Evolutionary conservation across 495 filamentous ascomycete genomes (phyloP).

Genomic region (Podospora anserina): DNA sequence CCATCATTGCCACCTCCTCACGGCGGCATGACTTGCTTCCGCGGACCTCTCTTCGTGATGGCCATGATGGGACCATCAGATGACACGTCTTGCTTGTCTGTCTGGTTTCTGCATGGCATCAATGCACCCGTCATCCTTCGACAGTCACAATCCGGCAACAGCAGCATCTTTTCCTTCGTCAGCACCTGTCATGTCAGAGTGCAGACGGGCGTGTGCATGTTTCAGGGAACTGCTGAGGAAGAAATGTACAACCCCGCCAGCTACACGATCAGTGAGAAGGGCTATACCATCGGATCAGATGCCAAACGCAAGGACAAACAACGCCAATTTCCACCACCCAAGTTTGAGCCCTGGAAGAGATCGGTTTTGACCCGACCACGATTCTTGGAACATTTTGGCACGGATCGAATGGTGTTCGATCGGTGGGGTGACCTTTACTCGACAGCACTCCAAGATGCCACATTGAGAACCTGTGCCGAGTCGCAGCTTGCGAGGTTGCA

Average conservation of each 20-base stretch:
- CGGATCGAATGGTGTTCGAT: not conserved
- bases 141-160: not conserved
- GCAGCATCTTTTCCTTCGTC: constrained; percentile 19
- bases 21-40: not conserved
- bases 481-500: not conserved
- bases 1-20: not conserved
- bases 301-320: not conserved
- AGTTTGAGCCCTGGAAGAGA: not conserved
- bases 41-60: constrained; percentile 12
- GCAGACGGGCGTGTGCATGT: constrained; percentile 11
- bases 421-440: not conserved
- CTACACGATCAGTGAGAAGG: not conserved
- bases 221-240: not conserved
- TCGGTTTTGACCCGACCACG: not conserved
- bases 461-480: not conserved
- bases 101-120: constrained; percentile 20
- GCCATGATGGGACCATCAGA: constrained; percentile 2
- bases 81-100: constrained; percentile 1
- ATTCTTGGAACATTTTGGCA: not conserved
- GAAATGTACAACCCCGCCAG: not conserved
- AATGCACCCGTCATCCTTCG: constrained; percentile 18
- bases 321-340: not conserved
- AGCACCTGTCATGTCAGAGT: constrained; percentile 15
- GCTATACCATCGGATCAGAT: not conserved
- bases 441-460: not conserved